A percentile compares a stretch with the other conserved stretches of the same genome.
Conservation (phyloP, 495 filamentous ascomycete species). For the Aspergillus conjunctus region DNA sequence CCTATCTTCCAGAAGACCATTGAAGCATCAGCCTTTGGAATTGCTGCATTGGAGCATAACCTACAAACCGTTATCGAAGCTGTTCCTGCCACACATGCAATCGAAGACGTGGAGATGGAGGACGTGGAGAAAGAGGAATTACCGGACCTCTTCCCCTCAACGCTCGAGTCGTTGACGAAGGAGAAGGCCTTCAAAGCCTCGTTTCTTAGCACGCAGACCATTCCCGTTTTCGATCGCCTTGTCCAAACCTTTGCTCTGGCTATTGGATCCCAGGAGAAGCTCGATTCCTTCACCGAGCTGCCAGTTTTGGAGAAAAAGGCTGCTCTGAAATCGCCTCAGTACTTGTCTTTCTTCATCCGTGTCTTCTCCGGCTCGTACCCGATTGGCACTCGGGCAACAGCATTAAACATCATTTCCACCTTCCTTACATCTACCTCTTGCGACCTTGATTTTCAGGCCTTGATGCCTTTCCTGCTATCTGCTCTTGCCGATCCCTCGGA, state of each 20-base stretch:
- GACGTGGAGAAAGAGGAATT: slow-evolving; percentile 39
- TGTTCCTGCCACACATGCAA: slow-evolving; percentile 33
- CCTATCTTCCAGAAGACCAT: slow-evolving; percentile 61
- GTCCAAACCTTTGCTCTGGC: slow-evolving; percentile 65
- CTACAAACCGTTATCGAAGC: slow-evolving; percentile 66
- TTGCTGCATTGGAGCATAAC: slow-evolving; percentile 68
- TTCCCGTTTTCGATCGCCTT: slow-evolving; percentile 55
- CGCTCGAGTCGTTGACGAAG: slow-evolving; percentile 37
- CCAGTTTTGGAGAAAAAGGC: slow-evolving; percentile 58
- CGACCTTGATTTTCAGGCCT: slow-evolving; percentile 69
- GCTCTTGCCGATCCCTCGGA: slow-evolving; percentile 73
- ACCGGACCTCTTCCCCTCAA: slow-evolving; percentile 42
- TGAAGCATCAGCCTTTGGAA: slow-evolving; percentile 61
- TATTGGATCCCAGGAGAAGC: slow-evolving; percentile 47
- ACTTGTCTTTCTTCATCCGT: slow-evolving; percentile 73
- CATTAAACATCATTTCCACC: slow-evolving; percentile 60
- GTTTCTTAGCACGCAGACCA: slow-evolving; percentile 39
- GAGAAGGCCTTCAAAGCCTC: slow-evolving; percentile 35
- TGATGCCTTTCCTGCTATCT: slow-evolving; percentile 74
- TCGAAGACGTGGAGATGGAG: slow-evolving; percentile 58
- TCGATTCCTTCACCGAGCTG: slow-evolving; percentile 59
- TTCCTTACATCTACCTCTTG: slow-evolving; percentile 53
- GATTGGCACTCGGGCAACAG: slow-evolving; percentile 63
- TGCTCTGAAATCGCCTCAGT: slow-evolving; percentile 62
- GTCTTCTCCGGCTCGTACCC: slow-evolving; percentile 74